Conservation (phyloP, 1,284 basidiomycete genomes). For the Naganishia albida region DNA sequence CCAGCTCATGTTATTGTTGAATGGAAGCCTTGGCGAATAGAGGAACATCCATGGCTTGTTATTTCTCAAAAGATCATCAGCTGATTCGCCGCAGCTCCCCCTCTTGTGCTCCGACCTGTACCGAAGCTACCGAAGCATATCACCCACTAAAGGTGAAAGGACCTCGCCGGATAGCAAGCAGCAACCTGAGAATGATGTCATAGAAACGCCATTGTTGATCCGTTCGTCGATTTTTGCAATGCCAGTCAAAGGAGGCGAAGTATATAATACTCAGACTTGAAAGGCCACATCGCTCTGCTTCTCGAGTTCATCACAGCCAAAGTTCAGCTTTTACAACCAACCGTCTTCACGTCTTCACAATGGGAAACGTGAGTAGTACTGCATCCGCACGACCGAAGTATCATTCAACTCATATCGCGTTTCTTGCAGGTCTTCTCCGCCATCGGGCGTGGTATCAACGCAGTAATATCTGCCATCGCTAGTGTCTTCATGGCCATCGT, state of each 20-base stretch:
- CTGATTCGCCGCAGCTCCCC: not conserved
- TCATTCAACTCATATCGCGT: not conserved
- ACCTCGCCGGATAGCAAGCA: too few relatives aligned
- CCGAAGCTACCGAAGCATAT: not conserved
- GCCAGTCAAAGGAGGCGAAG: not conserved
- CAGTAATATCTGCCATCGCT: constrained; percentile 34
- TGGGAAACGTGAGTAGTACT: constrained; percentile 23
- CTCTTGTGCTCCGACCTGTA: not conserved
- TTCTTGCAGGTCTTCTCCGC: constrained; percentile 39
- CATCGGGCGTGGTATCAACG: constrained; percentile 39
- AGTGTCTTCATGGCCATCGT: constrained; percentile 26
- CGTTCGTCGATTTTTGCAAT: not conserved
- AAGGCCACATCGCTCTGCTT: not conserved
- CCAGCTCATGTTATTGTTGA: not conserved
- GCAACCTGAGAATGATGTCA: constrained; percentile 1
- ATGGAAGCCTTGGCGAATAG: constrained; percentile 1
- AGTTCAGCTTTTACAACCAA: not conserved
- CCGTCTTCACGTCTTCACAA: not conserved
- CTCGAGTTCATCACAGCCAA: not conserved
- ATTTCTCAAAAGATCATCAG: too few relatives aligned
- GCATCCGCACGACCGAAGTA: not conserved
- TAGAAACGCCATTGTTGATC: not conserved
- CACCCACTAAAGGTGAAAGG: too few relatives aligned
- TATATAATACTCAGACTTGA: not conserved
- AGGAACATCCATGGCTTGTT: not conserved